Evolutionary conservation across 1,284 basidiomycete genomes (phyloP).

Genomic region (Apiotrichum laibachii): DNA sequence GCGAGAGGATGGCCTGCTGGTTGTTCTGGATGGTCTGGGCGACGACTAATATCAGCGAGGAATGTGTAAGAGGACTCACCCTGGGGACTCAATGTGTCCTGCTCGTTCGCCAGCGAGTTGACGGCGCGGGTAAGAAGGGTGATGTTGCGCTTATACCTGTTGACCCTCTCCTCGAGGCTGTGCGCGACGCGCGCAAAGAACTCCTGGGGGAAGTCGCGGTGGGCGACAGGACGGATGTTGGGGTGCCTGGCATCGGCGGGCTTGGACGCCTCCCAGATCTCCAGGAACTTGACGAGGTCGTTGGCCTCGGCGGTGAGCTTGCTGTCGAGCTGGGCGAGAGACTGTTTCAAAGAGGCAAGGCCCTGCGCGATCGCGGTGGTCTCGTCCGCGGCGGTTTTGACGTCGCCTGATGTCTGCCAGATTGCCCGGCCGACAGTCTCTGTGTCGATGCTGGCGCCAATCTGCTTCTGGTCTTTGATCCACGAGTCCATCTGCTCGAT

Average conservation of each 20-base stretch:
- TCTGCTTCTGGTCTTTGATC: conserved; percentile 41
- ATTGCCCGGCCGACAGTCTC: conserved; percentile 41
- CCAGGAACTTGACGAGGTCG: conserved; percentile 38
- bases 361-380: conserved; percentile 37
- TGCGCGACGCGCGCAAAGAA: conserved; percentile 37
- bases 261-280: conserved; percentile 43
- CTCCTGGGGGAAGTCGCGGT: conserved; percentile 46
- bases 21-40: conserved; percentile 47
- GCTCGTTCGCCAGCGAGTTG: conserved; percentile 30
- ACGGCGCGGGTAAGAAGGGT: conserved; percentile 38
- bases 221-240: conserved; percentile 31
- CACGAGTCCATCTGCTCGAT: conserved; percentile 44
- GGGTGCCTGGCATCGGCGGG: conserved; percentile 37
- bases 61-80: conserved; percentile 13
- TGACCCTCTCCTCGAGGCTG: conserved; percentile 37
- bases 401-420: conserved; percentile 40
- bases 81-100: conserved; percentile 38
- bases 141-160: conserved; percentile 42
- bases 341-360: conserved; percentile 29
- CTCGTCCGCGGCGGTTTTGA: conserved; percentile 44
- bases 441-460: conserved; percentile 31
- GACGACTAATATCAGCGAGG: conserved; percentile 25
- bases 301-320: conserved; percentile 33
- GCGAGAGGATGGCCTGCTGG: conserved; percentile 38
- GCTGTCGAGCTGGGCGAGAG: conserved; percentile 30